These are phyloP conservation scores for Glycine latifolia DNA, from an alignment of 306 rosid species.

Conservation along the genomic window DNA sequence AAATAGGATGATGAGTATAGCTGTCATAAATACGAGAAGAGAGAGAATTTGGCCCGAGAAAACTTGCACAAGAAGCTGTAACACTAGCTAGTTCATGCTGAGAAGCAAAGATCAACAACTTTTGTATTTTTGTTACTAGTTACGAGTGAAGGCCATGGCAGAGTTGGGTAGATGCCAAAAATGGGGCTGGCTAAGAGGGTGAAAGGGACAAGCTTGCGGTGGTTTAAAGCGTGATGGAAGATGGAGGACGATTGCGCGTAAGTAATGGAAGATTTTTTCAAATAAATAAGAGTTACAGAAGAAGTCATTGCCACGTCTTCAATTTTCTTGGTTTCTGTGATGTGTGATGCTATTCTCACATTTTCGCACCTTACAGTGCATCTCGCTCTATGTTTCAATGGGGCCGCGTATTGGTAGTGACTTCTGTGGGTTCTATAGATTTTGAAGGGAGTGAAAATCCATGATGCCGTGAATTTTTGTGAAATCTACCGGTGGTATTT, in stretches of 20 bases:
- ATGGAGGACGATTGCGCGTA: slow-evolving; percentile 31
- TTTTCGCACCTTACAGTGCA: too few relatives aligned
- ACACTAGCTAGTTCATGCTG: background rate
- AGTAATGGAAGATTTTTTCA: background rate
- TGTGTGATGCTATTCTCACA: background rate
- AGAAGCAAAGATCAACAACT: background rate
- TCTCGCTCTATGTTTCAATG: too few relatives aligned
- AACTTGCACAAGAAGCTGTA: background rate
- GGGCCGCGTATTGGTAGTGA: too few relatives aligned
- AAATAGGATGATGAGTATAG: background rate
- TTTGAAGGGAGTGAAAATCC: too few relatives aligned
- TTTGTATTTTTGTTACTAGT: background rate
- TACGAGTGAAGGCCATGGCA: background rate
- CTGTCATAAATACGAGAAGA: background rate
- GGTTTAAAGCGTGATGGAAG: slow-evolving; percentile 4
- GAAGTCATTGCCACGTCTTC: slow-evolving; percentile 28
- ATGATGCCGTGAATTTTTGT: too few relatives aligned
- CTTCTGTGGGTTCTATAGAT: too few relatives aligned
- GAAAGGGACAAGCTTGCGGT: background rate
- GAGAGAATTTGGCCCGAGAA: background rate
- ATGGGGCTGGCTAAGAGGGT: background rate
- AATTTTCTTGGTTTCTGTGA: background rate
- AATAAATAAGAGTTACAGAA: background rate
- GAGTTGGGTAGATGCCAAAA: background rate
- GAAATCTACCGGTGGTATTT: too few relatives aligned